Evolutionary conservation across 768 basidiomycete species (phyloP), one percentile per base, ranked within the genome.

Genomic region (Tephrocybe sp.): DNA sequence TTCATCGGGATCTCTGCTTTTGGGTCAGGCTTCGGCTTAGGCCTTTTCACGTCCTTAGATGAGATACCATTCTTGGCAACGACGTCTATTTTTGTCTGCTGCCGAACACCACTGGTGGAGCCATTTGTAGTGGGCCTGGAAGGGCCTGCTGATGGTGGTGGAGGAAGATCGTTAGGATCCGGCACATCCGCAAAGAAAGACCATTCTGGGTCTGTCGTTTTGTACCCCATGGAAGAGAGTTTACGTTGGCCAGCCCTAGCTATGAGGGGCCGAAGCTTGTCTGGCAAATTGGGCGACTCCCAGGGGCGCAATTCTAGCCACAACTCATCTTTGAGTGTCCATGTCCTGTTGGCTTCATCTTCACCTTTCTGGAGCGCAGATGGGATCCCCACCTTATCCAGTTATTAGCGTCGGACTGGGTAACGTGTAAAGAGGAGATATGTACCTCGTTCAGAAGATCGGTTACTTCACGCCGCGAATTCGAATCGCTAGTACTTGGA

Each of bases 251-350:
- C 84, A 24, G 72, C 69, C 32, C 79, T 74, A 7, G 79, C 74
- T 63, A 89, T 68, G n/a, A 52, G 57, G 7, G 66, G 68, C 4
- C 79, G 74, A 37, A 83, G 79, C 2, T 67, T 41, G 24, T 79
- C 76, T 2, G 69, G 68, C 22, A 86, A 69, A 24, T 69, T 69
- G 0, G 74, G 68, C 75, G 78, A 86, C 53, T 82, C 84, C 49
- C 74, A 82, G 0, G 88, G 88, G 5, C 85, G 81, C 21, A 89
- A 83, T 58, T 89, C 83, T 27, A 71, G 71, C 87, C 87, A 90
- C 2, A 79, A 68, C 16, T 65, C 60, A 19, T 73, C 66, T 54
- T 81, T 86, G 51, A 89, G 78, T 26, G 67, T 59, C 75, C 84
- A 89, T 1, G 55, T 58, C 49, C 70, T 69, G 6, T 57, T 43